Evolutionary conservation across 257 asterid genomes (phyloP).

Genomic region (Solanum dulcamara): DNA sequence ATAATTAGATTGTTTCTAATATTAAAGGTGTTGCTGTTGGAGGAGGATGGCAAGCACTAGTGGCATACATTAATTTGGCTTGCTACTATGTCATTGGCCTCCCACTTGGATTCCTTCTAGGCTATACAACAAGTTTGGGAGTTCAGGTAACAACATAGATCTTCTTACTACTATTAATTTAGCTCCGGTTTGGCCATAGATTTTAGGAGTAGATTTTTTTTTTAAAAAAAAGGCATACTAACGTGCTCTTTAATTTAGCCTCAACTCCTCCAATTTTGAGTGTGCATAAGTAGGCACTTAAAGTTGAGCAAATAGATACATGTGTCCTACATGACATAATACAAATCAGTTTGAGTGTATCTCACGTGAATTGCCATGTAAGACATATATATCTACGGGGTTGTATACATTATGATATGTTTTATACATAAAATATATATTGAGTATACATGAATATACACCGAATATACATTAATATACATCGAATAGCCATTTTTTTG

Average conservation of each 20-base stretch:
- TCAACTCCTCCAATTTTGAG: background rate
- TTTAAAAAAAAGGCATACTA: background rate
- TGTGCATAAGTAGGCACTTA: background rate
- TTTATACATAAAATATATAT: too few species aligned
- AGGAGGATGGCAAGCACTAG: constrained; percentile 98
- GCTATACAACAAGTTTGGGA: constrained; percentile 60
- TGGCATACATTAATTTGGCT: constrained; percentile 69
- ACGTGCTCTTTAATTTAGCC: background rate
- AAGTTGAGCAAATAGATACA: background rate
- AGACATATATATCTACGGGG: background rate
- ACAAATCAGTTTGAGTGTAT: background rate
- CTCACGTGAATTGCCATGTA: background rate
- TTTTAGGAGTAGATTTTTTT: background rate
- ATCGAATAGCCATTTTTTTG: too few species aligned
- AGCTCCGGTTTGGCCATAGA: background rate
- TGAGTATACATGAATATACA: too few species aligned
- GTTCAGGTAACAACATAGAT: constrained; percentile 48
- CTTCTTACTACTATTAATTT: background rate
- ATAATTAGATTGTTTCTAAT: background rate
- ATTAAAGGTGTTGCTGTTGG: constrained; percentile 87
- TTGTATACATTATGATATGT: too few species aligned
- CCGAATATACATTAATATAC: too few species aligned
- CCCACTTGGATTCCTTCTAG: constrained; percentile 69
- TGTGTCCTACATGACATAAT: background rate
- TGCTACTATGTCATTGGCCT: constrained; percentile 78